A percentile compares a stretch with the other conserved stretches of the same genome.
Evolutionary conservation across 352 stramenopile genomes (phyloP).

Genomic region (Phytophthora hibernalis): DNA sequence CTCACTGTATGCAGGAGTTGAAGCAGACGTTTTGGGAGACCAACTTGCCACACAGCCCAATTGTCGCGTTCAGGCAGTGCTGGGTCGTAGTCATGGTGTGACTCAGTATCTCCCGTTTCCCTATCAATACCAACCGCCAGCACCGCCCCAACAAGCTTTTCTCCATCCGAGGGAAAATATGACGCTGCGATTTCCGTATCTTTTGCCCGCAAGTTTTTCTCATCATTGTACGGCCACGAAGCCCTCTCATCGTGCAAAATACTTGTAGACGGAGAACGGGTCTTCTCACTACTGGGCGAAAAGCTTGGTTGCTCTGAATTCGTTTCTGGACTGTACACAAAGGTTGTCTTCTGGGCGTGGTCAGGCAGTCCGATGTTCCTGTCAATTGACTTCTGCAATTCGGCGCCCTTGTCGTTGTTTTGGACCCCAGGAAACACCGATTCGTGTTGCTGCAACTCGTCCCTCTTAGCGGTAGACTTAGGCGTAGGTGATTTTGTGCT

Average conservation of each 20-base stretch:
- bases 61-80: neutral
- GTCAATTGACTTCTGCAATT: neutral
- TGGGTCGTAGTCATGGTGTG: neutral
- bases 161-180: neutral
- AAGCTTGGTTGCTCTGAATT: neutral
- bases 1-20: neutral
- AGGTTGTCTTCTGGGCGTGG: neutral
- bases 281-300: neutral
- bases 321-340: neutral
- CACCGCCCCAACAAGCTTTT: neutral
- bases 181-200: neutral
- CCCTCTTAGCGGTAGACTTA: neutral
- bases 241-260: neutral
- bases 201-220: neutral
- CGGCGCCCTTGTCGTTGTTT: neutral
- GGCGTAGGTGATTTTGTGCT: neutral
- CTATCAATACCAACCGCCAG: neutral
- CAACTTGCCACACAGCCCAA: neutral
- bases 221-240: neutral
- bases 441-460: neutral
- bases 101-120: neutral
- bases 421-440: neutral
- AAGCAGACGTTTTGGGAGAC: neutral
- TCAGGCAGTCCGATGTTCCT: neutral
- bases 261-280: neutral